Evolutionary conservation across 2,329 filamentous ascomycete species (phyloP), one percentile per base, ranked within the genome.

Genomic region (Ascochyta viciae-villosae): DNA sequence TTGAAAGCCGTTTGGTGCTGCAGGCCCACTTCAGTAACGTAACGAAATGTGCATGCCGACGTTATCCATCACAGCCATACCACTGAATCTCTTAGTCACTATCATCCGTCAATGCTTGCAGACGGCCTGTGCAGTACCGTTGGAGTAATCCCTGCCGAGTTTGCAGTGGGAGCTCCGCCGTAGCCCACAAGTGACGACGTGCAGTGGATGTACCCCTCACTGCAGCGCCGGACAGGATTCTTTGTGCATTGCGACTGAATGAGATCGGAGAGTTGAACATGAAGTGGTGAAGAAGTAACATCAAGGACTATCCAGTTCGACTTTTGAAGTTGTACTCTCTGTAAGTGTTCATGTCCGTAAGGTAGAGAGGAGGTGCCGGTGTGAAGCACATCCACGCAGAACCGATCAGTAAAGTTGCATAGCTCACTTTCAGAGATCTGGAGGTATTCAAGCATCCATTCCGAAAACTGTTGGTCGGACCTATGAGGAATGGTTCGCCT

Each of bases 161-260:
- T 16, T 3, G 46, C 29, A 50, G 24, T 9, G 19, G 29, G 34
- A 16, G 35, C 41, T 46, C 24, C n/a, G 24, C 35, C 29, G 9
- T 26, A 35, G 19, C 31, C 29, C 41, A 50, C 16, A 39, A 16
- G 23, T 23, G 41, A 46, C 12, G 35, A 31, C 22, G 34, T 45
- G 46, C 35, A 50, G 5, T 46, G 31, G 27, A 24, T 27, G 1
- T 39, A 44, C 54, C 54, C 54, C 54, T 57, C 54, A 46, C 33
- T 29, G 22, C 24, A 12, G 46, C 39, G 34, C 29, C 24, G 44
- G 24, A 15, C 19, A 47, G n/a, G 15, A 8, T 4, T 26, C 26
- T 31, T 31, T 37, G 37, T 33, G 41, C 29, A 34, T 39, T 49
- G 19, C 26, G 8, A 8, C 5, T 12, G 13, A 37, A 12, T 38